Evolutionary conservation across 345 rosid species (phyloP), one percentile per base, ranked within the genome.

Genomic region (Eucalyptus cladocalyx): DNA sequence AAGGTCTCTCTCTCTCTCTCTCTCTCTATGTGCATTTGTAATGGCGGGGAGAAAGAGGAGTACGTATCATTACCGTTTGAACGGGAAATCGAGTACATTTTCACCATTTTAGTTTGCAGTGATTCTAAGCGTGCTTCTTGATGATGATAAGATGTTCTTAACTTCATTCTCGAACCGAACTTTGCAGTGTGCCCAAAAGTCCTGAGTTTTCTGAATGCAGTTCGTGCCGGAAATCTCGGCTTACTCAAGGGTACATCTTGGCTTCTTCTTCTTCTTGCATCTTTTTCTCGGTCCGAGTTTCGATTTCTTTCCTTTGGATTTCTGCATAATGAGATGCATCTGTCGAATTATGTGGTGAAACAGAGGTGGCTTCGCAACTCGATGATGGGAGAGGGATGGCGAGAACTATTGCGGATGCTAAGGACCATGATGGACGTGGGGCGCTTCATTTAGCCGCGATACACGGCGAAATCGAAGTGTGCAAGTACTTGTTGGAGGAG

Each of bases 401-500:
- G 6, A 90, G 90, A 91, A 94, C 99, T n/a, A 93, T 97, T 88
- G 95, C 92, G 60, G 96, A 94, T 92, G 93, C 95, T 45, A 97
- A 95, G 94, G 98, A 97, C 90, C 98, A 97, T 4, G 95, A 97
- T 87, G 92, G 96, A 90, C 93, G 97, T 81, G 99, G 99, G 50
- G 97, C 97, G 4, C 94, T 97, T 91, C 99, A 97, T 92, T 96
- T 96, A 90, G 97, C 97, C 6, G 98, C 99, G 13, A 96, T 96
- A 89, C 98, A 95, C 90, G 99, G 97, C 5, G 91, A 94, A 90
- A 95, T 93, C 13, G 97, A 95, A 53, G 93, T 97, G 72, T 96
- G 99, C 92, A 95, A 93, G 89, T 95, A 94, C 93, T 94, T 96
- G 91, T 65, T 96, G 85, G 99, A 96, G 92, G 99, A 96, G 50